Evolutionary conservation across 1,284 basidiomycete species (phyloP).

Genomic region (Cystobasidium slooffiae): DNA sequence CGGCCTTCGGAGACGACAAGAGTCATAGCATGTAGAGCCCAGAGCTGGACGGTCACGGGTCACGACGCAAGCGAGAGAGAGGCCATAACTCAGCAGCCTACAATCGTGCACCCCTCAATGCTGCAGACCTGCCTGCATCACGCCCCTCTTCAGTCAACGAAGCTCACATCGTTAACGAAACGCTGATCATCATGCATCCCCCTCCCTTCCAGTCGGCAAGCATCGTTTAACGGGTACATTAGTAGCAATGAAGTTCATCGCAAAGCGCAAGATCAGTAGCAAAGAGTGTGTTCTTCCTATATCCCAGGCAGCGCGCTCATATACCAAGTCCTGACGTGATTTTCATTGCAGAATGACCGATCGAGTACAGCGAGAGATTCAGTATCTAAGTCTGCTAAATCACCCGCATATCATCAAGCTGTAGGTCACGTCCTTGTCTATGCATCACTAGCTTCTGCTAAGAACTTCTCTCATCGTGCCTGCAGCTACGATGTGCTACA

Average conservation of each 20-base stretch:
- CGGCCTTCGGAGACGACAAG: too few species aligned
- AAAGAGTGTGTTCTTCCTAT: constrained; percentile 63
- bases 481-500: constrained; percentile 91
- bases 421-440: constrained; percentile 61
- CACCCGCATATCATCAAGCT: constrained; percentile 97
- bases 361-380: constrained; percentile 90
- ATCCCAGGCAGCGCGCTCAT: background rate
- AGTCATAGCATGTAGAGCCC: too few species aligned
- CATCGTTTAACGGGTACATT: constrained; percentile 93
- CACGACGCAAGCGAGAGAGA: too few species aligned
- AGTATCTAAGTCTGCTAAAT: constrained; percentile 86
- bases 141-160: background rate
- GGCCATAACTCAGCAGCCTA: too few species aligned
- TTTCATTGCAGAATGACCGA: constrained; percentile 67
- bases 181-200: constrained; percentile 2
- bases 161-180: background rate
- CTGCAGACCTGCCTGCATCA: background rate
- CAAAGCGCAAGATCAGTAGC: constrained; percentile 87
- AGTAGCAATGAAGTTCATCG: constrained; percentile 98
- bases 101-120: too few species aligned
- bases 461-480: too few species aligned
- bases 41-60: too few species aligned
- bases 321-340: background rate
- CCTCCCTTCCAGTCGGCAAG: constrained; percentile 71
- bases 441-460: too few species aligned